These are phyloP conservation scores for Rhipidocladum racemiflorum DNA, from an alignment of 176 grass and related monocot genomes.

Conservation along the genomic window DNA sequence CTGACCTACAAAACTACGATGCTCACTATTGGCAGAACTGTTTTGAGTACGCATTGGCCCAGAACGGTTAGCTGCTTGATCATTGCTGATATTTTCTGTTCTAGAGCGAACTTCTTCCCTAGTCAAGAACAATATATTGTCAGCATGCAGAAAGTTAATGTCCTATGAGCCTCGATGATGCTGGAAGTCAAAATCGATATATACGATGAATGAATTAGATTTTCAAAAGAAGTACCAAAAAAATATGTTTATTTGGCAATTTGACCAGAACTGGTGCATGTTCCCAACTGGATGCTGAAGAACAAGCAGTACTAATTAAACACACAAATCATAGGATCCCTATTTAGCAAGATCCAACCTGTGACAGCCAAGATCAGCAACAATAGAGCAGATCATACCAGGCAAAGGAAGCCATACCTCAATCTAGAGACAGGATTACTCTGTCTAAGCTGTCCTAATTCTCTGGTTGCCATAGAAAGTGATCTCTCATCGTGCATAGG, in stretches of 20 bases:
- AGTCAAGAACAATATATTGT: conserved; percentile 47
- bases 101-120: conserved; percentile 64
- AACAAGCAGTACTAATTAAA: not conserved
- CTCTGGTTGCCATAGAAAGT: conserved; percentile 38
- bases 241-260: not conserved
- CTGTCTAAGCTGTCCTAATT: conserved; percentile 61
- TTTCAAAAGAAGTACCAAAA: not conserved
- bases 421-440: conserved; percentile 52
- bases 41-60: conserved; percentile 6
- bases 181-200: not conserved
- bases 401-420: conserved; percentile 55
- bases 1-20: not conserved
- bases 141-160: conserved; percentile 4
- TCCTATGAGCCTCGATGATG: not conserved
- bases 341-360: not conserved
- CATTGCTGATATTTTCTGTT: conserved; percentile 26
- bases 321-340: not conserved
- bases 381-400: not conserved
- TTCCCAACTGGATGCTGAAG: not conserved
- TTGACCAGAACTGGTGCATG: not conserved
- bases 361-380: conserved; percentile 12
- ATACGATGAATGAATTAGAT: not conserved
- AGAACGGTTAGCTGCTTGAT: conserved; percentile 28
- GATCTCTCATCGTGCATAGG: conserved; percentile 22
- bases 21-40: not conserved